Conservation (phyloP, 257 asterid genomes). For the Solanum ahanhuiri region DNA sequence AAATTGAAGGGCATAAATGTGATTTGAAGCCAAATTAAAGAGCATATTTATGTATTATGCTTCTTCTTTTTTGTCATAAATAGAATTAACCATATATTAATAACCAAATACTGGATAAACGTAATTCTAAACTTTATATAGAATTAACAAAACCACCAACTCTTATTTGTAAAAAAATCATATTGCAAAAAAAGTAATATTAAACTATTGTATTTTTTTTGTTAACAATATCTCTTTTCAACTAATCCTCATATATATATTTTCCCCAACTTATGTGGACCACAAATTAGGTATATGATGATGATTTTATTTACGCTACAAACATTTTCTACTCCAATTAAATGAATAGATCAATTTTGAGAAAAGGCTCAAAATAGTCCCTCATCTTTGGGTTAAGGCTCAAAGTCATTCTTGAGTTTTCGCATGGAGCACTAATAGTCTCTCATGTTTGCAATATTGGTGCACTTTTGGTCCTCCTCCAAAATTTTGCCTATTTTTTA, state of each 20-base stretch:
- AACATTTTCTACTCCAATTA: background rate
- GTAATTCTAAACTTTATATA: background rate
- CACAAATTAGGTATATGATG: background rate
- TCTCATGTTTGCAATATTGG: too few relatives aligned
- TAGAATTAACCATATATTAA: background rate
- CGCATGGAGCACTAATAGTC: too few relatives aligned
- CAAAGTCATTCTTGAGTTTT: too few relatives aligned
- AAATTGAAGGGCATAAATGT: too few relatives aligned
- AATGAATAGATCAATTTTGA: background rate
- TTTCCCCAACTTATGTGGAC: background rate
- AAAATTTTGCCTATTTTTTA: too few relatives aligned
- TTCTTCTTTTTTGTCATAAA: too few relatives aligned
- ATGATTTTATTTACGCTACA: background rate
- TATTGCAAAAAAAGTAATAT: background rate
- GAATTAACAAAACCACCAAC: background rate
- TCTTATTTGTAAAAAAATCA: background rate
- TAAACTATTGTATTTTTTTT: background rate
- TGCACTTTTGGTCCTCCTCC: too few relatives aligned
- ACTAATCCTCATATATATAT: background rate
- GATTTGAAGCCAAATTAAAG: too few relatives aligned
- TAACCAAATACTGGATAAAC: background rate
- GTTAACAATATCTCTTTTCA: background rate
- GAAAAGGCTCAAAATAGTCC: too few relatives aligned
- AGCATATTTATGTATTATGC: too few relatives aligned
- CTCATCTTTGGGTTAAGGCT: too few relatives aligned